These are phyloP conservation scores for Grosmannia clavigera DNA, from an alignment of 2,329 filamentous ascomycete genomes.

Conservation along the genomic window DNA sequence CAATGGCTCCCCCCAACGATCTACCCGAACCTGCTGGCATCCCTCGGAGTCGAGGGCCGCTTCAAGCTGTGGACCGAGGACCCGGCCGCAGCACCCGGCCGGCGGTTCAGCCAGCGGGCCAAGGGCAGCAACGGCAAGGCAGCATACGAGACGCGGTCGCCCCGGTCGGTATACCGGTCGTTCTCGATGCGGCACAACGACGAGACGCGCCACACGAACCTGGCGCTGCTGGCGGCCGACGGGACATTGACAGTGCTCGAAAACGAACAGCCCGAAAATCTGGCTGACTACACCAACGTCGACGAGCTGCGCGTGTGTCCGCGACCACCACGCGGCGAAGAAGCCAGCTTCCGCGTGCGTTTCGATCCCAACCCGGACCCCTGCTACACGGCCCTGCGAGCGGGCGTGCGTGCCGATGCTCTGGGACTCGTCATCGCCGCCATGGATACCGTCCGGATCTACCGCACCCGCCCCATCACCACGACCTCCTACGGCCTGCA, in stretches of 20 bases:
- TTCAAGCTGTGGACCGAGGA: slow-evolving; percentile 93
- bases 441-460: slow-evolving; percentile 73
- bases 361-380: slow-evolving; percentile 84
- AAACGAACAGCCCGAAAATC: slow-evolving; percentile 70
- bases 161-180: slow-evolving; percentile 59
- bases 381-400: slow-evolving; percentile 62
- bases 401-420: slow-evolving; percentile 69
- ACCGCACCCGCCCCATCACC: slow-evolving; percentile 55
- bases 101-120: slow-evolving; percentile 61
- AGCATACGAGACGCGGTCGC: slow-evolving; percentile 44
- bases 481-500: slow-evolving; percentile 37
- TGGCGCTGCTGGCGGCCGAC: slow-evolving; percentile 68
- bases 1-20: slow-evolving; percentile 90
- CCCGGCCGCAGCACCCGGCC: slow-evolving; percentile 63
- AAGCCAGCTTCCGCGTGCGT: slow-evolving; percentile 72
- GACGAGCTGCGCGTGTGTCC: slow-evolving; percentile 66
- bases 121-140: slow-evolving; percentile 29
- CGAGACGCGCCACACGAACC: slow-evolving; percentile 66
- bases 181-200: slow-evolving; percentile 77
- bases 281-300: slow-evolving; percentile 62
- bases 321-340: slow-evolving; percentile 64
- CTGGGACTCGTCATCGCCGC: slow-evolving; percentile 74
- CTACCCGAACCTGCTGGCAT: slow-evolving; percentile 74
- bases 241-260: slow-evolving; percentile 72
- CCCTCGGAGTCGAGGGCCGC: slow-evolving; percentile 77